Percentiles rank a stretch among this genome's conserved stretches.
Conservation (phyloP, 306 rosid genomes). For the Pyrus bretschneideri region DNA sequence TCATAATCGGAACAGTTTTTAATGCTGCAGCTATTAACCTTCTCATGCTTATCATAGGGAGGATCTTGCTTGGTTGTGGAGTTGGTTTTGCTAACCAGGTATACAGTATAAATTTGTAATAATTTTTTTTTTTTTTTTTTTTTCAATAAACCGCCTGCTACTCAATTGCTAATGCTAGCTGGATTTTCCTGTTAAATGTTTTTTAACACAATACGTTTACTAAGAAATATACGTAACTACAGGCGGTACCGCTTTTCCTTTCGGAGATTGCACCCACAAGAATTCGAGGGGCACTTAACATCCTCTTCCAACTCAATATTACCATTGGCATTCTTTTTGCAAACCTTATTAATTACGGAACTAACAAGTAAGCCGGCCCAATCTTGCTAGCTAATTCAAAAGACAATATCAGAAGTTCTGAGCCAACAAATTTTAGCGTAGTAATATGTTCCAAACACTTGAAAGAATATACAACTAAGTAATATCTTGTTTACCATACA, state of each 20-base stretch:
- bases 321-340: slow-evolving; percentile 64
- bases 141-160: neutral
- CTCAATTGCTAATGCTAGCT: neutral
- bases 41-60: slow-evolving; percentile 56
- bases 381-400: neutral
- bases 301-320: slow-evolving; percentile 52
- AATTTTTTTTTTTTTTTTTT: too few relatives aligned
- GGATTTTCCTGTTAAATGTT: neutral
- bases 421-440: too few relatives aligned
- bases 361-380: slow-evolving; percentile 34
- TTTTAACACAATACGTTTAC: neutral
- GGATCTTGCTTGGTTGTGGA: slow-evolving; percentile 65
- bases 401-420: neutral
- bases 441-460: neutral
- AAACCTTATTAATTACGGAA: slow-evolving; percentile 44
- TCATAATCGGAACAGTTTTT: slow-evolving; percentile 40
- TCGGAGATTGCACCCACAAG: slow-evolving; percentile 72
- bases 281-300: slow-evolving; percentile 70
- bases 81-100: slow-evolving; percentile 77
- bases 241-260: slow-evolving; percentile 61
- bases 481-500: neutral
- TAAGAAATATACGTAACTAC: neutral
- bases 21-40: slow-evolving; percentile 53
- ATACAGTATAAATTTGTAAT: neutral
- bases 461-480: neutral